These are phyloP conservation scores for Drechslerella coelobrocha DNA, from an alignment of 2,329 filamentous ascomycete genomes.

Conservation along the genomic window DNA sequence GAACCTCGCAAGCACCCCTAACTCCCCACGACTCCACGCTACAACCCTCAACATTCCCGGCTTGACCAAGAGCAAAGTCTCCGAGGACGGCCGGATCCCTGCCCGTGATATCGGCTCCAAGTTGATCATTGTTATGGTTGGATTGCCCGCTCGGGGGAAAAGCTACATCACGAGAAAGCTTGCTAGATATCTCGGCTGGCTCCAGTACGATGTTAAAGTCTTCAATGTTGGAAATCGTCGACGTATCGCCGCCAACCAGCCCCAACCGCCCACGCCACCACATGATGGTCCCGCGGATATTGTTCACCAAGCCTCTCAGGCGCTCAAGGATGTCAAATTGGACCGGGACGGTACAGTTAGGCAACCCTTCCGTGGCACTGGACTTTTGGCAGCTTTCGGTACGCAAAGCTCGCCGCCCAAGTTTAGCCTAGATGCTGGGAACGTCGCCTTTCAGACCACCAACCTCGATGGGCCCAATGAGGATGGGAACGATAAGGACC, in stretches of 20 bases:
- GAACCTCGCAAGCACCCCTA: constrained; percentile 24
- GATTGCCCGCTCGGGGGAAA: constrained; percentile 91
- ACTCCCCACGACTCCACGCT: constrained; percentile 46
- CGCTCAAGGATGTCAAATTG: constrained; percentile 40
- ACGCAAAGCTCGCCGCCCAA: constrained; percentile 28
- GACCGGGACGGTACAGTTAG: constrained; percentile 40
- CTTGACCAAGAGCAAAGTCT: constrained; percentile 92
- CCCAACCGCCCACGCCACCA: constrained; percentile 37
- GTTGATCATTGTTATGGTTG: constrained; percentile 97
- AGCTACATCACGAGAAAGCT: constrained; percentile 99
- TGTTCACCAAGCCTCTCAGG: constrained; percentile 30
- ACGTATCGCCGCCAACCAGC: constrained; percentile 73
- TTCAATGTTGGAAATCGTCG: constrained; percentile 97
- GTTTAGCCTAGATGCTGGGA: constrained; percentile 42
- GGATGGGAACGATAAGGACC: constrained; percentile 57
- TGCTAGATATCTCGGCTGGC: constrained; percentile 92
- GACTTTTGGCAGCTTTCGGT: constrained; percentile 28
- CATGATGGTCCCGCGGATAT: constrained; percentile 30
- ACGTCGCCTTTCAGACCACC: constrained; percentile 49
- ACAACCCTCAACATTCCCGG: constrained; percentile 61
- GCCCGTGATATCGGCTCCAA: constrained; percentile 94
- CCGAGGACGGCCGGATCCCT: constrained; percentile 91
- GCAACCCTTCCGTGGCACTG: constrained; percentile 46
- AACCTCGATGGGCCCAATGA: constrained; percentile 52
- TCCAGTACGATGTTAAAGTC: constrained; percentile 92